These are phyloP conservation scores for Aureobasidium uvarum DNA, from an alignment of 2,329 filamentous ascomycete genomes.

Conservation along the genomic window DNA sequence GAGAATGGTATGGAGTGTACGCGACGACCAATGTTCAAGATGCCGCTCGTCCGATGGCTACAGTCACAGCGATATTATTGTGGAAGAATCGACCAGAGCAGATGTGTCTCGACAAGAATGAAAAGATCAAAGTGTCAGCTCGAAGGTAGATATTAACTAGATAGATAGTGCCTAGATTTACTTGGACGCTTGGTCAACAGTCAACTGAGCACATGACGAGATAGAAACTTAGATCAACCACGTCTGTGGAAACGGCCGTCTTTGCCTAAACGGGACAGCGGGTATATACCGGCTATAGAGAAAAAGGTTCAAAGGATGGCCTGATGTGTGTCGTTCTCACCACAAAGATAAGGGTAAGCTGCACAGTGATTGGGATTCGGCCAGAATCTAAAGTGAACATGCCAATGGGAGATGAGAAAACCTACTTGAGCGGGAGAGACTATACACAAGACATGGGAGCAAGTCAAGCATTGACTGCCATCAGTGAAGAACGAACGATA, in stretches of 20 bases:
- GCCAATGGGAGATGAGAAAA: neutral
- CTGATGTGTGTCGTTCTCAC: neutral
- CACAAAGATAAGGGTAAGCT: neutral
- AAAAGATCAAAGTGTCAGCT: neutral
- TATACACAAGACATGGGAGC: neutral
- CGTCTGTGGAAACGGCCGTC: neutral
- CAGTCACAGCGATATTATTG: too few relatives aligned
- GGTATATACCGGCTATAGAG: neutral
- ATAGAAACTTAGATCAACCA: neutral
- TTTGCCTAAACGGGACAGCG: neutral
- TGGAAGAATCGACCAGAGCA: too few relatives aligned
- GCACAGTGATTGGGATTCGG: neutral
- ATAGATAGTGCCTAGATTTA: neutral
- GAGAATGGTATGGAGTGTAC: too few relatives aligned
- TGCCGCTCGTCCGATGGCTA: too few relatives aligned
- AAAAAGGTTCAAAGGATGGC: neutral
- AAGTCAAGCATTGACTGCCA: neutral
- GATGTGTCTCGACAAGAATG: too few relatives aligned
- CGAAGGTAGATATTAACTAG: neutral
- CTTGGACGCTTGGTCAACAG: neutral
- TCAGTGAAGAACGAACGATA: neutral
- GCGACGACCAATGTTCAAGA: neutral
- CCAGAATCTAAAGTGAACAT: neutral
- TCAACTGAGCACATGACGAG: slow-evolving; percentile 4
- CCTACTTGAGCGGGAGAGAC: neutral